Evolutionary conservation across 2,329 filamentous ascomycete species (phyloP).

Genomic region (Fusarium paranaense): DNA sequence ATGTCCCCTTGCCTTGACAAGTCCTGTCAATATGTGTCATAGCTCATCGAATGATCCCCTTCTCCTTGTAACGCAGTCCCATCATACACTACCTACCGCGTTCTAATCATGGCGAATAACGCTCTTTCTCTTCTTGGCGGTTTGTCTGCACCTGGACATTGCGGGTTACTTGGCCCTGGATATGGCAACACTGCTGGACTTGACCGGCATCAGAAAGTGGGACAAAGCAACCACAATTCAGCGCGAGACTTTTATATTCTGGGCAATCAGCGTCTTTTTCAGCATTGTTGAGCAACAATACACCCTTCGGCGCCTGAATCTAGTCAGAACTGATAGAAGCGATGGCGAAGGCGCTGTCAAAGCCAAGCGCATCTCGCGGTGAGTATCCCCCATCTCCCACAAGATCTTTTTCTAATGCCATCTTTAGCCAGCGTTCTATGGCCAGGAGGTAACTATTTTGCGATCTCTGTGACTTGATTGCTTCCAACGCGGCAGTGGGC

Average conservation of each 20-base stretch:
- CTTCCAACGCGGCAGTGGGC: neutral
- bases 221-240: neutral
- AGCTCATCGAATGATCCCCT: too few species aligned
- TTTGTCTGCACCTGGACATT: neutral
- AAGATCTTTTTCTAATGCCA: neutral
- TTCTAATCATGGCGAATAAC: neutral
- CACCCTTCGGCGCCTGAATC: neutral
- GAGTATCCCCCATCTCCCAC: neutral
- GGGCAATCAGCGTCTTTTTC: neutral
- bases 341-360: neutral
- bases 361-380: neutral
- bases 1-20: neutral
- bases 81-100: too few species aligned
- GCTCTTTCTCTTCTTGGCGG: neutral
- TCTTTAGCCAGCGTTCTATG: neutral
- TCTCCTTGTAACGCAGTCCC: too few species aligned
- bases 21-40: neutral
- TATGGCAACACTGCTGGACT: neutral
- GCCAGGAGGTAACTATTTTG: neutral
- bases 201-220: neutral
- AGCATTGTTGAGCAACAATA: neutral
- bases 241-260: neutral
- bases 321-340: neutral
- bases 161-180: neutral
- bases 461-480: neutral